Evolutionary conservation across 2,329 filamentous ascomycete genomes (phyloP).

Genomic region (Epichloe typhina): DNA sequence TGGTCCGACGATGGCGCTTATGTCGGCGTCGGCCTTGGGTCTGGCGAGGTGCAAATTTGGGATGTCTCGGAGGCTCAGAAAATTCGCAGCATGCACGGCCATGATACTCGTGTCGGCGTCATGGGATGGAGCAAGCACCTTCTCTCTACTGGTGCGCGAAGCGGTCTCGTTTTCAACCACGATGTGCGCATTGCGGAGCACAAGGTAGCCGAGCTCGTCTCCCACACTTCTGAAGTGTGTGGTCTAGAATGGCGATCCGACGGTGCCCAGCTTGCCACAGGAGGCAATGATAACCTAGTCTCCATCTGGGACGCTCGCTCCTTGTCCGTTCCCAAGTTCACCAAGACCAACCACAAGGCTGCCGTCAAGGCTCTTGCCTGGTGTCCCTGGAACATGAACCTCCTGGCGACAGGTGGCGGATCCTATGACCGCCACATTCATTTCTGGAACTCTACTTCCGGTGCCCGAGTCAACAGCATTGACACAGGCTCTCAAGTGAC

Average conservation of each 20-base stretch:
- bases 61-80: conserved; percentile 90
- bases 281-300: conserved; percentile 97
- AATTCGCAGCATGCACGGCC: conserved; percentile 96
- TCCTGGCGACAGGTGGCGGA: conserved; percentile 89
- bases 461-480: conserved; percentile 96
- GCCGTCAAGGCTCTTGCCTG: conserved; percentile 96
- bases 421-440: conserved; percentile 97
- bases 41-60: conserved; percentile 98
- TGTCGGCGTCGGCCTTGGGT: conserved; percentile 85
- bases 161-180: conserved; percentile 94
- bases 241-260: conserved; percentile 96
- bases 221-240: conserved; percentile 95
- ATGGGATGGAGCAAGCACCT: conserved; percentile 99
- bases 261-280: conserved; percentile 90
- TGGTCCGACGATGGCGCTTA: conserved; percentile 97
- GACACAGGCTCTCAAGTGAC: conserved; percentile 97
- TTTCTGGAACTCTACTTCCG: conserved; percentile 99
- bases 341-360: conserved; percentile 98
- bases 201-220: conserved; percentile 94
- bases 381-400: conserved; percentile 98
- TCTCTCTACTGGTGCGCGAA: conserved; percentile 86
- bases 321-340: conserved; percentile 89
- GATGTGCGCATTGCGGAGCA: conserved; percentile 95
- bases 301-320: conserved; percentile 98
- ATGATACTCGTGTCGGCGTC: conserved; percentile 90